Base-by-base conservation (phyloP, 768 basidiomycete genomes). In the Dentipellis fragilis region DNA sequence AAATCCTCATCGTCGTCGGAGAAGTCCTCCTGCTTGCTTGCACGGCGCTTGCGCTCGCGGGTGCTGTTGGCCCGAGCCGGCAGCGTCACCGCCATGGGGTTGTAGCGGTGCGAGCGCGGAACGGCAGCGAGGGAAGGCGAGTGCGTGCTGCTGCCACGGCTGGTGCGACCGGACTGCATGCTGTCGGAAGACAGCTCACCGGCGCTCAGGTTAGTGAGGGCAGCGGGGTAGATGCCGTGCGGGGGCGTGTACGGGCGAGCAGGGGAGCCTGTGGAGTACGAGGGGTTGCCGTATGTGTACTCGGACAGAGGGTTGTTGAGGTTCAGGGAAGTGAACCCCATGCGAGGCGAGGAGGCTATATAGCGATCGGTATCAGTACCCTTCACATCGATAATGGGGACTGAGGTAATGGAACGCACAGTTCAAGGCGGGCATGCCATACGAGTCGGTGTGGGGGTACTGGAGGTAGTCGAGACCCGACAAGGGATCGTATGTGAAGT, bases 1-100 rank as follows among this genome's bases (percentile, higher is more conserved):
- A 86, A 87, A 61, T 89, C 87, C 57, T 86, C 89, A 55, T 80
- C 79, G 49, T 88, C 85, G 64, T 88, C 84, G 45, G 83, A 83
- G 19, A 88, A 85, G 64, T 84, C 80, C 64, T 74, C 73, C 63
- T 77, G 49, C 67, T 70, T 64, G 73, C 71, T 66, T 63, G 70
- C 54, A 72, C 75, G 69, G 77, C 68, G 67, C 68, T 68, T 69
- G 61, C 62, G 64, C 62, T 65, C 63, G 55, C 66, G 80, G 38
- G 83, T 72, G 55, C 83, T 74, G 19, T 22, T 34, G 6, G 48
- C 17, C 51, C 79, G 75, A 47, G 81, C 72, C 14, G 79, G 74
- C 55, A 78, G 71, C 62, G 67, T 59, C 54, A 66, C 56, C 17
- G 59, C 66, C 59, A 89, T 81, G 4, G 88, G 87, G 72, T 88